phyloP scores from a whole-genome alignment of 2,329 filamentous ascomycete species.

The Aspergillaceae sp. region DNA sequence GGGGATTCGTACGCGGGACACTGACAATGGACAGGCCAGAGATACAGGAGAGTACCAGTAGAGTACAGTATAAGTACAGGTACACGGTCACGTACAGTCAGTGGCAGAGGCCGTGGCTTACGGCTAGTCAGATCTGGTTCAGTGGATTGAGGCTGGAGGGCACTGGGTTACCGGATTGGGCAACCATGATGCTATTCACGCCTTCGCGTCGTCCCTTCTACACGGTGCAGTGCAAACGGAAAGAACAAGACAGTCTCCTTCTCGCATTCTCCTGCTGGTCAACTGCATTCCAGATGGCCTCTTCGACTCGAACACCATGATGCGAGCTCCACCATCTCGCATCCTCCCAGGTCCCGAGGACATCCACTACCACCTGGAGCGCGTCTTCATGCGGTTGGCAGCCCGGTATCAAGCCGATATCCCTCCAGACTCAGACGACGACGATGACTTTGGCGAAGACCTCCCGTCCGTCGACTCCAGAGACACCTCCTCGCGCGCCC shows the following conservation, averaged over 20 bases:
- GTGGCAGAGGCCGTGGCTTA: too few relatives aligned
- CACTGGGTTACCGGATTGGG: too few relatives aligned
- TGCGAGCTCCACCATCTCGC: conserved; percentile 25
- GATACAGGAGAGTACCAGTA: conserved; percentile 1
- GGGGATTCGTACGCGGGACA: not conserved
- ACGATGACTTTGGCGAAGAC: conserved; percentile 2
- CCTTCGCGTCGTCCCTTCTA: too few relatives aligned
- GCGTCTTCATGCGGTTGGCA: conserved; percentile 7
- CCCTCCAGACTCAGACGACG: conserved; percentile 1
- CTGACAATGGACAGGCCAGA: conserved; percentile 4
- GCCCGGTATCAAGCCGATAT: not conserved
- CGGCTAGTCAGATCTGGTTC: too few relatives aligned
- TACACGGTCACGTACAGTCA: too few relatives aligned
- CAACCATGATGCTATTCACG: too few relatives aligned
- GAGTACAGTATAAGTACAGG: too few relatives aligned
- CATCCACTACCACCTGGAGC: conserved; percentile 22
- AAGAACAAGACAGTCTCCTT: too few relatives aligned
- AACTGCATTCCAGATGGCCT: not conserved
- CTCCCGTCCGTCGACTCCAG: not conserved
- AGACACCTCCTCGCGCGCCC: not conserved
- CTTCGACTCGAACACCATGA: conserved; percentile 17
- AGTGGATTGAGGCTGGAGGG: too few relatives aligned
- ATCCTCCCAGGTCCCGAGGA: conserved; percentile 26
- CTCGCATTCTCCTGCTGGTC: too few relatives aligned
- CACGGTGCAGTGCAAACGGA: too few relatives aligned